A percentile compares a stretch with the other conserved stretches of the same genome.
These are phyloP conservation scores for Colletotrichum chrysophilum DNA, from an alignment of 2,329 filamentous ascomycete species.

Conservation along the genomic window DNA sequence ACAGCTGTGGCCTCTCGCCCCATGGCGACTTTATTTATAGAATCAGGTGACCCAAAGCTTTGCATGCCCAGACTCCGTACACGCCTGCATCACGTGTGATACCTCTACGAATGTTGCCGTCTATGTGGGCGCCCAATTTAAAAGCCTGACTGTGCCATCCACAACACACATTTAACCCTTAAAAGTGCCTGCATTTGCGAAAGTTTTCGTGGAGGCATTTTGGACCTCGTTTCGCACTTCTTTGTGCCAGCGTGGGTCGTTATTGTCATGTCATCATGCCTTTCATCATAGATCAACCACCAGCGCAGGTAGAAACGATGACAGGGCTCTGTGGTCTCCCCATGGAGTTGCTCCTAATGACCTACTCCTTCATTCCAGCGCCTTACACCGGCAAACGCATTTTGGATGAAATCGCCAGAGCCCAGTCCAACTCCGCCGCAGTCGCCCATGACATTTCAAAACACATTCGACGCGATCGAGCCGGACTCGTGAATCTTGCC, in stretches of 20 bases:
- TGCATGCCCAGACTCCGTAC: neutral
- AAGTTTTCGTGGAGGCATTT: neutral
- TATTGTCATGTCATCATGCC: neutral
- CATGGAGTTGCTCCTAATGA: neutral
- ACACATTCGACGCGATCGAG: neutral
- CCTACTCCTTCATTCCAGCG: neutral
- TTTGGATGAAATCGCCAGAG: neutral
- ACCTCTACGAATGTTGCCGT: neutral
- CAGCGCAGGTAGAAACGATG: neutral
- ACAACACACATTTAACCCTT: neutral
- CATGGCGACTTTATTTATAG: neutral
- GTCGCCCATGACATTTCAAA: neutral
- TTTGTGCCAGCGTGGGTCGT: neutral
- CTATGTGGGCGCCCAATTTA: accelerated
- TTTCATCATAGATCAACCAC: neutral
- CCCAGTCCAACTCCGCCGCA: neutral
- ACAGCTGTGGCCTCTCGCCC: neutral
- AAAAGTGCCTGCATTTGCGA: neutral
- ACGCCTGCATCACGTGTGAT: neutral
- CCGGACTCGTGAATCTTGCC: neutral
- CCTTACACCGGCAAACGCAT: neutral
- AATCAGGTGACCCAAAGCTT: neutral
- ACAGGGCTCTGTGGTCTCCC: neutral
- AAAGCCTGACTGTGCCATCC: neutral
- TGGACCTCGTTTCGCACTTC: neutral